Conservation (phyloP, 2,329 filamentous ascomycete species). For the Trichoderma sp. region DNA sequence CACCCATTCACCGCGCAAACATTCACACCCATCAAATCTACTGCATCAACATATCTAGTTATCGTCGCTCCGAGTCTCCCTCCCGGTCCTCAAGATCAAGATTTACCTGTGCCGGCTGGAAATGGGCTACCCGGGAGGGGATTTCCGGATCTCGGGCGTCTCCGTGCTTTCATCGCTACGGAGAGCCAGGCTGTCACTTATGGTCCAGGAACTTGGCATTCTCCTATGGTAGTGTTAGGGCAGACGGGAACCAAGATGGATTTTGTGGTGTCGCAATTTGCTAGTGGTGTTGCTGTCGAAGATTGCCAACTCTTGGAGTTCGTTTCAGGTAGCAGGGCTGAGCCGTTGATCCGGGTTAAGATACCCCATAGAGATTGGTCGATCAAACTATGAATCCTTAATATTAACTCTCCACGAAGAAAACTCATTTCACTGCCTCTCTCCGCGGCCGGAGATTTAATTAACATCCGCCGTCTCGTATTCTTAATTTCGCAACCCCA, state of each 20-base stretch:
- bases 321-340: conserved; percentile 36
- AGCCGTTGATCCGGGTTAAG: conserved; percentile 43
- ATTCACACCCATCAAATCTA: conserved; percentile 73
- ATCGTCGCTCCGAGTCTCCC: conserved; percentile 81
- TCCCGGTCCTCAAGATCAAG: conserved; percentile 33
- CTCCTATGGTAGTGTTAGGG: conserved; percentile 90
- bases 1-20: conserved; percentile 96
- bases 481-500: not conserved
- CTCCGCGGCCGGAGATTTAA: not conserved
- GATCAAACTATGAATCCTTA: conserved; percentile 4
- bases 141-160: conserved; percentile 68
- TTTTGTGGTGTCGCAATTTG: conserved; percentile 88
- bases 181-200: conserved; percentile 88
- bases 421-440: too few relatives aligned
- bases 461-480: not conserved
- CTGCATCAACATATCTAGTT: conserved; percentile 68
- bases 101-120: conserved; percentile 32
- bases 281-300: conserved; percentile 77
- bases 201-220: conserved; percentile 89
- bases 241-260: conserved; percentile 60
- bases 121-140: conserved; percentile 58
- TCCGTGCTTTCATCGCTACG: conserved; percentile 78
- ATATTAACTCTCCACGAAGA: not conserved
- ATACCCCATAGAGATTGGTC: conserved; percentile 27
- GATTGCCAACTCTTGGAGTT: conserved; percentile 81